Evolutionary conservation across 1,284 basidiomycete genomes (phyloP).

Genomic region (Rhodotorula glutinis): DNA sequence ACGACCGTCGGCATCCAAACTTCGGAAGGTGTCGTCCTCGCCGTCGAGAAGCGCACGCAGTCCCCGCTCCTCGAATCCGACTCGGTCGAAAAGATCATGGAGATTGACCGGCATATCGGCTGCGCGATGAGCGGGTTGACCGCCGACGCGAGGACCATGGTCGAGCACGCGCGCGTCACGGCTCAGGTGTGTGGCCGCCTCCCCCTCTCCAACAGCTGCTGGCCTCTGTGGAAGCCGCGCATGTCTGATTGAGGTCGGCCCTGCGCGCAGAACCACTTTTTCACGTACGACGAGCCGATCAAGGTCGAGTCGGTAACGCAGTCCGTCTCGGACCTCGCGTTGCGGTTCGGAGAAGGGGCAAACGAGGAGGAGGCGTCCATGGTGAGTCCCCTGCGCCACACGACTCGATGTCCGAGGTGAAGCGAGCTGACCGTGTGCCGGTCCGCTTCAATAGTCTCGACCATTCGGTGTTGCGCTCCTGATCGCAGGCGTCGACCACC

Average conservation of each 20-base stretch:
- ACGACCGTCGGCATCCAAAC: constrained; percentile 80
- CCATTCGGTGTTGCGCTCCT: constrained; percentile 97
- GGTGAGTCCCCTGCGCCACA: constrained; percentile 50
- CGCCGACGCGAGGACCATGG: constrained; percentile 98
- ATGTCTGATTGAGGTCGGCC: background rate
- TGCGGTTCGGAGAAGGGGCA: constrained; percentile 97
- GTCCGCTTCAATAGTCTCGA: constrained; percentile 61
- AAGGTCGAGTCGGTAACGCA: constrained; percentile 96
- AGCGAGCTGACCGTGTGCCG: background rate
- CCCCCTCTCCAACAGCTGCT: background rate
- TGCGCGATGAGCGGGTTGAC: constrained; percentile 98
- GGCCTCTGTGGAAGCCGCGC: background rate
- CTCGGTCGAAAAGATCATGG: constrained; percentile 99
- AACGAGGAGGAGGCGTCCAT: constrained; percentile 88
- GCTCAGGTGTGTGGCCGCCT: constrained; percentile 48
- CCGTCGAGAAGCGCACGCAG: constrained; percentile 97
- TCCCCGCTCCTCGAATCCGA: constrained; percentile 91
- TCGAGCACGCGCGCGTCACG: constrained; percentile 98
- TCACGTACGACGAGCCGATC: constrained; percentile 96
- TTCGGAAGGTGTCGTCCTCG: constrained; percentile 83
- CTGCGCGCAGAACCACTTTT: constrained; percentile 76
- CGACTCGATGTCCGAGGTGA: background rate
- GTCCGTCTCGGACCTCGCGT: constrained; percentile 94
- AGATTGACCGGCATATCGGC: constrained; percentile 93
- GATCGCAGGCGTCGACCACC: constrained; percentile 94